A percentile compares a stretch with the other conserved stretches of the same genome.
These are phyloP conservation scores for Leccinum variicolor DNA, from an alignment of 768 basidiomycete species.

Conservation along the genomic window DNA sequence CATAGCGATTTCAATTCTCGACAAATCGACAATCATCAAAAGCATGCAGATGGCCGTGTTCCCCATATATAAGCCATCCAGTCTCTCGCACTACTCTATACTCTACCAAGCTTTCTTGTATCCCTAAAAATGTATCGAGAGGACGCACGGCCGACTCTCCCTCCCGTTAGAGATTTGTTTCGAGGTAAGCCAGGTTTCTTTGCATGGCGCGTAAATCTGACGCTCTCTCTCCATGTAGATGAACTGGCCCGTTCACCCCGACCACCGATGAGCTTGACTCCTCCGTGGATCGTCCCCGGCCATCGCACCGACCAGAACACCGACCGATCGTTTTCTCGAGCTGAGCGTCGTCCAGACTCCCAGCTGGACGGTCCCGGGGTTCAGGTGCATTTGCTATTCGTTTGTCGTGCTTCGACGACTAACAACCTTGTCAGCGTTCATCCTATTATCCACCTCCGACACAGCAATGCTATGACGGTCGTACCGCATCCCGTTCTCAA, in stretches of 20 bases:
- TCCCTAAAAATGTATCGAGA: conserved; percentile 25
- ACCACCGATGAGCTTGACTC: conserved; percentile 36
- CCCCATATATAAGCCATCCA: conserved; percentile 25
- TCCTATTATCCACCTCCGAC: conserved; percentile 19
- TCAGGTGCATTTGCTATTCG: conserved; percentile 22
- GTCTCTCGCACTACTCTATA: conserved; percentile 1
- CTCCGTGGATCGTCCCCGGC: conserved; percentile 43
- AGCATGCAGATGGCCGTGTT: conserved; percentile 21
- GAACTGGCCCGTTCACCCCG: conserved; percentile 45
- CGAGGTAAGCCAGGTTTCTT: conserved; percentile 40
- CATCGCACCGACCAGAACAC: conserved; percentile 33
- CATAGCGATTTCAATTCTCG: conserved; percentile 20
- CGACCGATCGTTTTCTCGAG: conserved; percentile 24
- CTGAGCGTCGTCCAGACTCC: conserved; percentile 24
- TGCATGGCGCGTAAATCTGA: conserved; percentile 1
- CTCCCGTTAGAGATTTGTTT: conserved; percentile 69
- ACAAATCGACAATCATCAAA: conserved; percentile 23
- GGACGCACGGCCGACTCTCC: conserved; percentile 54
- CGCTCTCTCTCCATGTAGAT: conserved; percentile 28
- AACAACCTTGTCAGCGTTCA: conserved; percentile 20
- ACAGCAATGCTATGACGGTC: conserved; percentile 29
- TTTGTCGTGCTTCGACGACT: background rate
- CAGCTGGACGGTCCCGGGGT: conserved; percentile 28
- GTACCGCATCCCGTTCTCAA: conserved; percentile 11
- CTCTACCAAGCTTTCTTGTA: conserved; percentile 13